phyloP scores from a whole-genome alignment of 1,284 basidiomycete species.

The Heterobasidion parviporum region DNA sequence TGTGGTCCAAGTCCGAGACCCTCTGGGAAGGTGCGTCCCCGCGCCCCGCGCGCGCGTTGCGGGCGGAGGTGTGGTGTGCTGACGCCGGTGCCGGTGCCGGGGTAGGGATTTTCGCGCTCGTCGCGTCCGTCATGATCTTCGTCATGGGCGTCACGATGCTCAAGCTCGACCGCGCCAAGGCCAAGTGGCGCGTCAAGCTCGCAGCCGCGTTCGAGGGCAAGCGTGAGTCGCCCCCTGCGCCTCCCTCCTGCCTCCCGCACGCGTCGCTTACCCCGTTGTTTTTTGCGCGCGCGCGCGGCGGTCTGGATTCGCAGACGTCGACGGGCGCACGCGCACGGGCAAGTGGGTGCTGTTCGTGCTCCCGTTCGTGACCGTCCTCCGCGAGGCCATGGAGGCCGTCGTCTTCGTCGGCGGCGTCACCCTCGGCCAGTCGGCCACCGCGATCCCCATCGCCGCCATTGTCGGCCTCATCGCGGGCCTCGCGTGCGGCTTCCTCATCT shows the following conservation, averaged over 20 bases:
- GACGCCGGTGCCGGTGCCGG: not conserved
- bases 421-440: conserved; percentile 68
- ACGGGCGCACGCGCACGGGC: conserved; percentile 40
- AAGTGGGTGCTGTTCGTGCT: conserved; percentile 86
- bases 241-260: not conserved
- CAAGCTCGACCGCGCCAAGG: conserved; percentile 61
- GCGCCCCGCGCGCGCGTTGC: conserved; percentile 24
- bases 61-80: not conserved
- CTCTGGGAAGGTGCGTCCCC: conserved; percentile 52
- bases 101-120: conserved; percentile 68
- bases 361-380: conserved; percentile 83
- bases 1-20: conserved; percentile 71
- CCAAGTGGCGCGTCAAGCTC: conserved; percentile 88
- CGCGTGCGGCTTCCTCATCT: conserved; percentile 61
- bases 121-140: conserved; percentile 76
- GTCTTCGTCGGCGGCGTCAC: conserved; percentile 92
- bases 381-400: conserved; percentile 91
- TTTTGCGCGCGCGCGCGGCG: not conserved
- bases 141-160: conserved; percentile 39
- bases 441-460: conserved; percentile 86
- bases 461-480: conserved; percentile 75
- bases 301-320: conserved; percentile 23
- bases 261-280: not conserved
- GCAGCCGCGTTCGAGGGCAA: conserved; percentile 66
- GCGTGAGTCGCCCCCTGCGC: conserved; percentile 22